Evolutionary conservation across 1,284 basidiomycete genomes (phyloP).

Genomic region (Sanghuangporus baumii): DNA sequence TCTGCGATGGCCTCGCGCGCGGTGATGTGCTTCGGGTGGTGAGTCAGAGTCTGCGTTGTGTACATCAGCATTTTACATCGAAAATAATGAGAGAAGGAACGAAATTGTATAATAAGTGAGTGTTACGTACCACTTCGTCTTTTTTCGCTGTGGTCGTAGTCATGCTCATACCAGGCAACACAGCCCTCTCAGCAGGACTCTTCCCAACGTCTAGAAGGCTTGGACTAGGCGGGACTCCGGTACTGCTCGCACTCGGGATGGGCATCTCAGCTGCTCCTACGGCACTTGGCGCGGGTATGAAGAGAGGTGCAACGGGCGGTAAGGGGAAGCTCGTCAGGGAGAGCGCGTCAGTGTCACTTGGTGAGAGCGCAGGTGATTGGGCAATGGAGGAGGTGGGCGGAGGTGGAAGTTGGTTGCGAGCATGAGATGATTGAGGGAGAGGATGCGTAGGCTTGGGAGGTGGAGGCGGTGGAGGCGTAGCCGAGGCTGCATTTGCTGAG

Average conservation of each 20-base stretch:
- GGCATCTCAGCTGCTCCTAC: constrained; percentile 6
- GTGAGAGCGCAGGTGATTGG: neutral
- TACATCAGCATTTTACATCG: neutral
- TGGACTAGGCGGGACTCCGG: neutral
- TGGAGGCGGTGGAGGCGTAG: neutral
- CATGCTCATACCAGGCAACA: neutral
- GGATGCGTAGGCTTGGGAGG: neutral
- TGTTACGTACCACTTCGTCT: neutral
- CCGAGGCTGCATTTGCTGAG: neutral
- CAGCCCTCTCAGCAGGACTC: constrained; percentile 4
- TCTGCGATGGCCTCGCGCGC: constrained; percentile 10
- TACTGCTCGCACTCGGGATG: neutral
- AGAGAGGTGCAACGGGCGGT: neutral
- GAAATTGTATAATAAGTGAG: neutral
- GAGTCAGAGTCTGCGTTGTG: neutral
- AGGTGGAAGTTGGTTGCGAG: neutral
- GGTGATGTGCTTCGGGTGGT: neutral
- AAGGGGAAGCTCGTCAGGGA: constrained; percentile 7
- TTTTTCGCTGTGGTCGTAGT: neutral
- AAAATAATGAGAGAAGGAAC: neutral
- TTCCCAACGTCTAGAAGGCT: neutral
- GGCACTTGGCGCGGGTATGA: constrained; percentile 1
- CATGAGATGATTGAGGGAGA: neutral
- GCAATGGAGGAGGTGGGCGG: neutral
- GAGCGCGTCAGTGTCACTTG: neutral